These are phyloP conservation scores for Yamadazyma olivae DNA, from an alignment of 805 yeast species.

Conservation along the genomic window DNA sequence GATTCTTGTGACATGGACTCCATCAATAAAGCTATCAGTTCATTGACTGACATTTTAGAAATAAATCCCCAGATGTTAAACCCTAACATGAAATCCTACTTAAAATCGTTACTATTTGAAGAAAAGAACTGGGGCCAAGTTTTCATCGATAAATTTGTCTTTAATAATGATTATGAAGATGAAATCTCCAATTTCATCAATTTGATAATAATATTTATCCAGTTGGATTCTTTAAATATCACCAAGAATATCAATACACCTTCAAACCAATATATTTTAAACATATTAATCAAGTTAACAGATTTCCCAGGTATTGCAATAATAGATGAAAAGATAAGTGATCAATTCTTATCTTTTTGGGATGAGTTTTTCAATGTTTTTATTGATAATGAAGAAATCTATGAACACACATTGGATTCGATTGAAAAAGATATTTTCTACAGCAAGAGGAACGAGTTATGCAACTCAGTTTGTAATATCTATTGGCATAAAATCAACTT, in stretches of 20 bases:
- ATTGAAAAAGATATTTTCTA: constrained; percentile 15
- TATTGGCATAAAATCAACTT: constrained; percentile 69
- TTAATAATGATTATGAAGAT: constrained; percentile 26
- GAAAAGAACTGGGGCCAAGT: constrained; percentile 40
- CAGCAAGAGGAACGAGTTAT: constrained; percentile 26
- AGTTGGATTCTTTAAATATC: constrained; percentile 43
- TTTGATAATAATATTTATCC: constrained; percentile 45
- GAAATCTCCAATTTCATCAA: constrained; percentile 42
- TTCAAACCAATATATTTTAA: constrained; percentile 38
- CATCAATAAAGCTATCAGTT: constrained; percentile 24
- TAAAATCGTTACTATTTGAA: constrained; percentile 39
- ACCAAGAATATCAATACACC: constrained; percentile 36
- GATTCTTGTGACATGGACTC: constrained; percentile 12
- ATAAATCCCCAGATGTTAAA: constrained; percentile 41
- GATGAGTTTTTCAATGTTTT: constrained; percentile 58
- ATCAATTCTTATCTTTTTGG: constrained; percentile 64
- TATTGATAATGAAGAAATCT: constrained; percentile 44
- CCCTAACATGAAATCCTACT: constrained; percentile 9
- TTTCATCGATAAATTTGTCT: constrained; percentile 32
- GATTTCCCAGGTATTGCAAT: constrained; percentile 56
- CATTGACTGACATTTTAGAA: constrained; percentile 45
- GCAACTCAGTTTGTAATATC: constrained; percentile 51
- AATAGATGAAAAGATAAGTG: constrained; percentile 53
- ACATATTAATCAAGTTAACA: constrained; percentile 51
- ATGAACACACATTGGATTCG: constrained; percentile 14